Evolutionary conservation across 768 basidiomycete species (phyloP).

Genomic region (Pholiota conissans): DNA sequence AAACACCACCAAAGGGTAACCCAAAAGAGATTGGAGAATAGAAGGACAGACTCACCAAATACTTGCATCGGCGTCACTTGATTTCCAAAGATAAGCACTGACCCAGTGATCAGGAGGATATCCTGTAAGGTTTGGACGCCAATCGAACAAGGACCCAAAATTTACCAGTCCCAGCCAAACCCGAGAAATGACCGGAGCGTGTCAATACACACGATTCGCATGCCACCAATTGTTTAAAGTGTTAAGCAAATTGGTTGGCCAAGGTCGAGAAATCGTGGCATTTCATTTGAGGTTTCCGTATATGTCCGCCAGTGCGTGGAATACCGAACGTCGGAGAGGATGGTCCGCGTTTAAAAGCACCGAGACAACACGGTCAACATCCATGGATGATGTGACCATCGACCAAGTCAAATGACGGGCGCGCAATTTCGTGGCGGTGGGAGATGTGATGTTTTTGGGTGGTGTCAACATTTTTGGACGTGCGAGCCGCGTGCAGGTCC

Average conservation of each 20-base stretch:
- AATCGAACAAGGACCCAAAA: slow-evolving; percentile 5
- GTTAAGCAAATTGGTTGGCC: too few relatives aligned
- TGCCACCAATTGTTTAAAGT: background rate
- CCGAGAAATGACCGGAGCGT: background rate
- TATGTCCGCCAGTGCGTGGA: background rate
- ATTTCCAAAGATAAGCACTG: slow-evolving; percentile 84
- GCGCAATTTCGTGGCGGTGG: background rate
- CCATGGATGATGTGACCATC: background rate
- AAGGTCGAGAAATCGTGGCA: background rate
- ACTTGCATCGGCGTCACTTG: slow-evolving; percentile 82
- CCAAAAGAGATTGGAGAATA: background rate
- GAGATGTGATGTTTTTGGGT: background rate
- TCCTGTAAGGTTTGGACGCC: slow-evolving; percentile 51
- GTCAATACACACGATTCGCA: background rate
- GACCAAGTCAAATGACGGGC: too few relatives aligned
- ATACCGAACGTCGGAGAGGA: background rate
- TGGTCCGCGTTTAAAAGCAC: background rate
- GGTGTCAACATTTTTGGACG: background rate
- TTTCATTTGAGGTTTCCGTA: background rate
- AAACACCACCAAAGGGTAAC: background rate
- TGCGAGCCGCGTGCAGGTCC: slow-evolving; percentile 4
- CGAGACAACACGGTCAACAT: background rate
- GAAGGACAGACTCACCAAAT: slow-evolving; percentile 50
- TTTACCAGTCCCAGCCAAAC: background rate
- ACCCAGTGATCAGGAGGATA: slow-evolving; percentile 90